A percentile compares a stretch with the other conserved stretches of the same genome.
Conservation (phyloP, 2,329 filamentous ascomycete species). For the Graphilbum fragrans region DNA sequence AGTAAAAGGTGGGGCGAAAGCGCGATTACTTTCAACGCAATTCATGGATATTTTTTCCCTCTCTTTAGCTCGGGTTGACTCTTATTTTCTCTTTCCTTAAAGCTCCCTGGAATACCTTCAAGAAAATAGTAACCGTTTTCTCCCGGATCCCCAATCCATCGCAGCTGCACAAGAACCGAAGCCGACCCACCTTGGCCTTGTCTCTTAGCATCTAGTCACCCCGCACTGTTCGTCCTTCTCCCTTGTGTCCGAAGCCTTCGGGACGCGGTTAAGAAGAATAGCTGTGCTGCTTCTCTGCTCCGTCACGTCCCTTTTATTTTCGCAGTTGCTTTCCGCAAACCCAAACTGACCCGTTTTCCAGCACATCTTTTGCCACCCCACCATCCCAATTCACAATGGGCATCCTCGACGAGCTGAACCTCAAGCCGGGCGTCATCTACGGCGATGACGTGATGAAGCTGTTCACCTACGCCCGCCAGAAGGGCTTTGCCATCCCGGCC, state of each 20-base stretch:
- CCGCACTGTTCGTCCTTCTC: not conserved
- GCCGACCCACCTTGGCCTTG: not conserved
- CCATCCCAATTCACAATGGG: constrained; percentile 14
- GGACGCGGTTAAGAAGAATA: too few species aligned
- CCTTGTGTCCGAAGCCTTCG: not conserved
- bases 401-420: constrained; percentile 28
- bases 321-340: too few species aligned
- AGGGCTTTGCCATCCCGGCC: constrained; percentile 80
- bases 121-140: not conserved
- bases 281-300: not conserved
- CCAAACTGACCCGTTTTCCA: not conserved
- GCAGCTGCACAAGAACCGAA: not conserved
- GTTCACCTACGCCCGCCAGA: constrained; percentile 82
- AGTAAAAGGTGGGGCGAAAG: not conserved
- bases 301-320: not conserved
- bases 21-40: not conserved
- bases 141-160: not conserved
- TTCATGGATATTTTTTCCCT: not conserved
- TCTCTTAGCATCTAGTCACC: not conserved
- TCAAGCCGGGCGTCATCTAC: constrained; percentile 42
- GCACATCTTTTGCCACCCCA: not conserved
- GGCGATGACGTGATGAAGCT: constrained; percentile 48
- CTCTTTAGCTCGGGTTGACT: not conserved
- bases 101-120: not conserved
- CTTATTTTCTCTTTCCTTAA: not conserved